Percentiles rank a stretch among this genome's conserved stretches.
These are phyloP conservation scores for Fistulinella prunicolor DNA, from an alignment of 768 basidiomycete species.

Conservation along the genomic window DNA sequence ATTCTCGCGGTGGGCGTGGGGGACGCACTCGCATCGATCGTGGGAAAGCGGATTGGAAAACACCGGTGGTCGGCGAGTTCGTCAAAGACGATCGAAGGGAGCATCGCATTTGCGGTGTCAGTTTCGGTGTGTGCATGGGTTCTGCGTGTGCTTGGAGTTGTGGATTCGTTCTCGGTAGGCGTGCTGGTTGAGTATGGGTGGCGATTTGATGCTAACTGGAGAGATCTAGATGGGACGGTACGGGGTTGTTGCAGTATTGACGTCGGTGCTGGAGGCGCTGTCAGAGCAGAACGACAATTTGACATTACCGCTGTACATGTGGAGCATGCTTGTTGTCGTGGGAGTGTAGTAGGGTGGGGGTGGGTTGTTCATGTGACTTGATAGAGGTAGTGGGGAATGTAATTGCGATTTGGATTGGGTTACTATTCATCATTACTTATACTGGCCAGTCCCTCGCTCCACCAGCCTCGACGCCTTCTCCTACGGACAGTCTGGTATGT, in stretches of 20 bases:
- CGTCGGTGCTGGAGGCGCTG: conserved; percentile 82
- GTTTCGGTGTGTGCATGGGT: conserved; percentile 67
- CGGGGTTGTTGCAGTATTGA: conserved; percentile 53
- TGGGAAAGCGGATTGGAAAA: conserved; percentile 80
- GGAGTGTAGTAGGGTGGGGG: conserved; percentile 22
- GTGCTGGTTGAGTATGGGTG: conserved; percentile 1
- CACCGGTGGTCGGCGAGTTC: conserved; percentile 83
- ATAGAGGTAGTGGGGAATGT: conserved; percentile 21
- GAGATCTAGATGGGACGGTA: conserved; percentile 62
- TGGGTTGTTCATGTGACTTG: conserved; percentile 21
- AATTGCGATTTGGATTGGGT: too few species aligned
- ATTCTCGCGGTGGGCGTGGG: conserved; percentile 88
- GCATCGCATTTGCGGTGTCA: conserved; percentile 72
- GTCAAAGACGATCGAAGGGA: conserved; percentile 90
- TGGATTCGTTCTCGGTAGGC: conserved; percentile 75
- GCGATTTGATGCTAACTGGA: conserved; percentile 16
- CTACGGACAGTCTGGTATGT: too few species aligned
- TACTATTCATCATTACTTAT: too few species aligned
- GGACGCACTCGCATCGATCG: conserved; percentile 91
- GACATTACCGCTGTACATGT: conserved; percentile 93
- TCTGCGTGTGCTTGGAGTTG: conserved; percentile 66
- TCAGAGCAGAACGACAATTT: conserved; percentile 98
- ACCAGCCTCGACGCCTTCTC: too few species aligned
- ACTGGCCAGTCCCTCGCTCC: too few species aligned
- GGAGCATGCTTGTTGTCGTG: conserved; percentile 77